Base-by-base conservation (phyloP, 805 yeast genomes). In the Candida yuanshanica region DNA sequence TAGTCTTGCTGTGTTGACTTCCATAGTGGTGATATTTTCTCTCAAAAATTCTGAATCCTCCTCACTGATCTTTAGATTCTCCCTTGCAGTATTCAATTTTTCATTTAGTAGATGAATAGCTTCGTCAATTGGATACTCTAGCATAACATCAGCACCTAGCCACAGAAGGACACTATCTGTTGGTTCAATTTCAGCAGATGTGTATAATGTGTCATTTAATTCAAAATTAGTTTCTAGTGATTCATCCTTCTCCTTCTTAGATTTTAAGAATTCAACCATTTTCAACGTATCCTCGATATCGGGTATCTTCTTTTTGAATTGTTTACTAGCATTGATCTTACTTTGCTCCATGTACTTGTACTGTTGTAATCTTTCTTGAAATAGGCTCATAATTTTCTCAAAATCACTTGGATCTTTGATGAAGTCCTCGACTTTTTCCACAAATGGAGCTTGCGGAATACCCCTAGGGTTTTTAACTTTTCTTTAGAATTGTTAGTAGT, bases 141-240 rank as follows among this genome's bases (percentile, higher is more conserved):
- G 70, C 98, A 93, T 91, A 8, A 91, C 90, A 52, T 89, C 95
- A 0, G 99, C 99, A 10, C 99, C 99, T n/a, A 93, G 72, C 99
- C 99, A 93, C 36, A 93, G 69, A 48, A 79, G 79, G 2, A 93
- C 98, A 22, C 74, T 75, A 26, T 79, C 71, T 6, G 77, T 68
- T 20, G 79, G 73, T 31, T 77, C 77, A 24, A 93, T 70, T 27
- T 70, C 71, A 1, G 99, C 99, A 43, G 79, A 79, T 7, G 97
- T 84, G 59, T 78, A 91, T 32, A 93, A 71, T 0, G 99, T 91
- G 57, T 93, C 98, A 62, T 93, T 91, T 55, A 93, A 73, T 62
- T 90, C 96, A 58, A 86, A 93, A 59, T 84, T 83, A n/a, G 89
- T 78, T 39, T 77, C 81, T 26, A 85, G 63, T n/a, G 63, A 49